Conservation (phyloP, 257 asterid species). For the Gentiana dahurica region DNA sequence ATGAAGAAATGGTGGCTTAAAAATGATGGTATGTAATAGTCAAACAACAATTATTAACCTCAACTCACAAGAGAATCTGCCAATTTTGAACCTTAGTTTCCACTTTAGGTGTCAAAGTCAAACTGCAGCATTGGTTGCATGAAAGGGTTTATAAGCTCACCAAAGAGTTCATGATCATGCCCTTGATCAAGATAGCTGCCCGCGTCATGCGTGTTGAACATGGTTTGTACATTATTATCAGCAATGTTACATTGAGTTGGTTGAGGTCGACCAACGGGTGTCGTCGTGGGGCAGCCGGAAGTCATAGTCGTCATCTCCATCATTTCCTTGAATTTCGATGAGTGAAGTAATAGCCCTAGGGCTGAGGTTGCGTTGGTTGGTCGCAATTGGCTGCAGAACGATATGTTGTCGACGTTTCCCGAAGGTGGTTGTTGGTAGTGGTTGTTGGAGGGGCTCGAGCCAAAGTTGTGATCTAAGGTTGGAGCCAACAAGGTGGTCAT, state of each 20-base stretch:
- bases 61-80: background rate
- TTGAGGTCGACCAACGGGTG: slow-evolving; percentile 12
- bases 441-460: slow-evolving; percentile 5
- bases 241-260: slow-evolving; percentile 44
- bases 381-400: slow-evolving; percentile 15
- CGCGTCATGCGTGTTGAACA: slow-evolving; percentile 30
- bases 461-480: slow-evolving; percentile 9
- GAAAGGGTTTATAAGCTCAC: slow-evolving; percentile 44
- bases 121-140: slow-evolving; percentile 54
- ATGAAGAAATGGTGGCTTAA: no score
- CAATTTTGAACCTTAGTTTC: slow-evolving; percentile 10
- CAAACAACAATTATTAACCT: background rate
- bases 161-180: slow-evolving; percentile 36
- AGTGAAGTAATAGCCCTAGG: slow-evolving; percentile 66
- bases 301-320: slow-evolving; percentile 78
- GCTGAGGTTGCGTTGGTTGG: slow-evolving; percentile 62
- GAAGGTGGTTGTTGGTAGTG: slow-evolving; percentile 14
- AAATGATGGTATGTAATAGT: background rate
- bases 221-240: slow-evolving; percentile 42
- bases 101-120: slow-evolving; percentile 32
- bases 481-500: slow-evolving; percentile 13
- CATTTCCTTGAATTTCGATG: slow-evolving; percentile 75
- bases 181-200: slow-evolving; percentile 32
- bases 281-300: slow-evolving; percentile 32
- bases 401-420: slow-evolving; percentile 1